Base-by-base conservation (phyloP, 805 yeast species). In the Yamadazyma sp. region DNA sequence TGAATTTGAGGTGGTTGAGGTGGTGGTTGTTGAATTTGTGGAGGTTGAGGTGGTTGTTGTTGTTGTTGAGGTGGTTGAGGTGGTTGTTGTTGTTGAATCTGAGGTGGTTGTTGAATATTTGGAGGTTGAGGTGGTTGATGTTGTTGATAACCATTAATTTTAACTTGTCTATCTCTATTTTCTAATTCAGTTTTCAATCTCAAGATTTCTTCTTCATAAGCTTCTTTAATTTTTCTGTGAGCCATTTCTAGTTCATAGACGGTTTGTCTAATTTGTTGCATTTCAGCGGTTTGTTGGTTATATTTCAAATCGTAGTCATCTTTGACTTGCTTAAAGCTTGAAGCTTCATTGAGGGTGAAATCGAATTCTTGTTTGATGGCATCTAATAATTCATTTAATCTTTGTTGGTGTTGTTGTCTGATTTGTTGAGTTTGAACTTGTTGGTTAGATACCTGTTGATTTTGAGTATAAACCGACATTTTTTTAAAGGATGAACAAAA, bases 231-330 rank as follows among this genome's bases (percentile, higher is more conserved):
- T 56, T 86, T 86, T 49, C 95, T 75, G 67, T 91, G 98, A 25
- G 95, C 91, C 75, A 82, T 76, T 60, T 91, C 97, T 52, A 91
- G 75, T 57, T 93, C 98, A 55, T 82, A 88, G 19, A 91, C 95
- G 8, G 96, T 86, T 54, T 88, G 94, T 53, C 96, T 78, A 39
- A 91, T 88, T 58, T 86, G 95, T 56, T 88, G 89, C 76, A 91
- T 80, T 61, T 93, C 98, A 35, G 82, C 84, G 38, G 87, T 81
- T 62, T 91, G 97, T 64, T 89, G 97, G 55, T 77, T 82, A 56
- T 87, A 81, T 58, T 89, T 89, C 49, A 82, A 69, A 61, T 91
- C 98, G 50, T 80, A 86, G 57, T 89, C 96, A 58, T 88, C 95
- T 66, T 88, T 91, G 59, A 88, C 96, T 59, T 86, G 78, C 52